Conservation (phyloP, 139 green algal genomes). For the Protoeuglena noctilucae region DNA sequence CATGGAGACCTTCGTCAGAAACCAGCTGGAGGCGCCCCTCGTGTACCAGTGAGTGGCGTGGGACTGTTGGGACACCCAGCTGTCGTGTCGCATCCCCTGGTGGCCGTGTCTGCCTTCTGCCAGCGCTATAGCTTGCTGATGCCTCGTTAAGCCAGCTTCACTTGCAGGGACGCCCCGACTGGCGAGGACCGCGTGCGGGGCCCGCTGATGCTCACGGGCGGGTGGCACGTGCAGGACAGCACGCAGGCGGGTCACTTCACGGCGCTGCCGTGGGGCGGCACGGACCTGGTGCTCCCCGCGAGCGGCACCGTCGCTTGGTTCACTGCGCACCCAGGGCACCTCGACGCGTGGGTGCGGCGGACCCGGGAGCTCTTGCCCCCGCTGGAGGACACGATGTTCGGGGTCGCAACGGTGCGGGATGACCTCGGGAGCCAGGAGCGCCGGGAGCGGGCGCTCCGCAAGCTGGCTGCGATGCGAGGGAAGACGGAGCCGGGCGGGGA, state of each 20-base stretch:
- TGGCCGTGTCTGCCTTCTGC: background rate
- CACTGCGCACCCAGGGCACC: too few species aligned
- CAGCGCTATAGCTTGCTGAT: background rate
- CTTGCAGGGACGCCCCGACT: background rate
- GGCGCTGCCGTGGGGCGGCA: background rate
- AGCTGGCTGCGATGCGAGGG: too few species aligned
- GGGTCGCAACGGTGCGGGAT: too few species aligned
- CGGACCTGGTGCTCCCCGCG: too few species aligned
- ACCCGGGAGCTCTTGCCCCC: too few species aligned
- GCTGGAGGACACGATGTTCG: too few species aligned
- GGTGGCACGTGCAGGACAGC: slow-evolving; percentile 2
- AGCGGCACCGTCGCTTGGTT: too few species aligned
- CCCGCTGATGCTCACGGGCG: background rate
- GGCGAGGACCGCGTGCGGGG: background rate
- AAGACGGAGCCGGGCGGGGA: too few species aligned
- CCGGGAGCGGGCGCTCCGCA: too few species aligned
- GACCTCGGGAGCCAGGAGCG: too few species aligned
- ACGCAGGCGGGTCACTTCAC: background rate
- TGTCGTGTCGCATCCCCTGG: background rate
- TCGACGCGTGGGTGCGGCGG: too few species aligned
- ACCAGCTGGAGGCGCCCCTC: background rate
- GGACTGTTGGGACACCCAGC: background rate
- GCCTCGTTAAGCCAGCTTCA: background rate
- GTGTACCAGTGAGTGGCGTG: background rate
- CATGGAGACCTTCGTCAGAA: background rate